These are phyloP conservation scores for Erythrobasidium hasegawianum DNA, from an alignment of 1,284 basidiomycete species.

Conservation along the genomic window DNA sequence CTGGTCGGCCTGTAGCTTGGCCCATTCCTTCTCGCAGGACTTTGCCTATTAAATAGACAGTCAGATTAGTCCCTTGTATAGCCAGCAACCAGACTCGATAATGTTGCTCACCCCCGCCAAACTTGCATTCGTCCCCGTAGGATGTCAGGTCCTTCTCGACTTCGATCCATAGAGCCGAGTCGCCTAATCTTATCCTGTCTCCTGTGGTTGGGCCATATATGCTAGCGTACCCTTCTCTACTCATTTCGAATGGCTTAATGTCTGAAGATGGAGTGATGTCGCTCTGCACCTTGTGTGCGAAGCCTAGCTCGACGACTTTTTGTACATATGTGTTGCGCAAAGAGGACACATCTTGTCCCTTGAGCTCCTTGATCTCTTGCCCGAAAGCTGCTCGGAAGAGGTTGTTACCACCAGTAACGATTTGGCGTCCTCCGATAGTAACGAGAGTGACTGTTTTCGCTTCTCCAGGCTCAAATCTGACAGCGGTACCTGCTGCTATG, in stretches of 20 bases:
- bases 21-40: conserved; percentile 95
- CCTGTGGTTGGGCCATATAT: conserved; percentile 96
- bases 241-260: conserved; percentile 25
- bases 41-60: conserved; percentile 61
- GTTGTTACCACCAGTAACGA: conserved; percentile 75
- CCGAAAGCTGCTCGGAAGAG: conserved; percentile 63
- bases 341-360: not conserved
- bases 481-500: conserved; percentile 88
- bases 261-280: conserved; percentile 8
- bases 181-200: conserved; percentile 81
- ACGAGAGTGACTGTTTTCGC: conserved; percentile 78
- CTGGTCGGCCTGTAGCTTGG: conserved; percentile 72
- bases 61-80: not conserved
- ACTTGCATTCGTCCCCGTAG: conserved; percentile 94
- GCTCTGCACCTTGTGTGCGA: conserved; percentile 48
- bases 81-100: not conserved
- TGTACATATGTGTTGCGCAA: not conserved
- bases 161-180: conserved; percentile 87
- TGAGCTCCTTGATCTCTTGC: conserved; percentile 4
- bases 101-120: conserved; percentile 62
- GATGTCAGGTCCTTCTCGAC: conserved; percentile 81
- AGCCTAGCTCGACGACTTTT: conserved; percentile 43
- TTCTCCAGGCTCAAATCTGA: conserved; percentile 94
- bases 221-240: conserved; percentile 60
- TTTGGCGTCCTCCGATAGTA: conserved; percentile 66